Evolutionary conservation across 306 rosid species (phyloP), one percentile per base, ranked within the genome.

Genomic region (Vicia sativa): DNA sequence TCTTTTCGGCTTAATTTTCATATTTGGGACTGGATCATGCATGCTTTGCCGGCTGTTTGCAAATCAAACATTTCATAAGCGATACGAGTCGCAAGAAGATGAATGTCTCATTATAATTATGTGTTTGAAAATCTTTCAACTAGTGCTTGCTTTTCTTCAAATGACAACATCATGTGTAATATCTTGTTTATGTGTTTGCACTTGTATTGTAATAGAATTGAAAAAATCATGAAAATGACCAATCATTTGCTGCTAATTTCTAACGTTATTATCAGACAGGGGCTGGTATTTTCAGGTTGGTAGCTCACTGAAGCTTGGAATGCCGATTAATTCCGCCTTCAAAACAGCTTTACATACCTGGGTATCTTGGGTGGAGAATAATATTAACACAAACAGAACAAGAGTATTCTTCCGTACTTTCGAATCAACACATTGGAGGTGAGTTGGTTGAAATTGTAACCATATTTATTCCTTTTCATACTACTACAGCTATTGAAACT

Each of bases 241-340:
- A 64, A 29, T 4, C 41, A 57, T 65, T n/a, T 25, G 12, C 9
- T 79, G 46, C 84, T 78, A 80, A 80, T 3, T 83, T 41, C 86
- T 85, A 80, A 82, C 73, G 21, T 69, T 80, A 29, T 77, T 48
- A 53, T 77, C 70, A 77, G 80, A 78, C 99, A 90, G 99, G 86
- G 99, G 97, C 75, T 85, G 91, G 87, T 90, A 93, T 82, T 90
- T 93, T 84, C 97, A 88, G 85, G 87, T 82, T 16, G 95, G 89
- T 71, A 81, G 67, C 74, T 82, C 97, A 11, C 67, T 93, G 73
- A 93, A 84, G 84, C 99, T 80, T 54, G 95, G 99, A 83, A 85
- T 90, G 96, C 78, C 95, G 68, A 85, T 90, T 41, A 82, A 78
- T 29, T 84, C 86, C 25, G 99, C 89, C 62, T 90, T 86, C 86